Evolutionary conservation across 2,329 filamentous ascomycete species (phyloP), one percentile per base, ranked within the genome.

Genomic region (Colletotrichum horii): DNA sequence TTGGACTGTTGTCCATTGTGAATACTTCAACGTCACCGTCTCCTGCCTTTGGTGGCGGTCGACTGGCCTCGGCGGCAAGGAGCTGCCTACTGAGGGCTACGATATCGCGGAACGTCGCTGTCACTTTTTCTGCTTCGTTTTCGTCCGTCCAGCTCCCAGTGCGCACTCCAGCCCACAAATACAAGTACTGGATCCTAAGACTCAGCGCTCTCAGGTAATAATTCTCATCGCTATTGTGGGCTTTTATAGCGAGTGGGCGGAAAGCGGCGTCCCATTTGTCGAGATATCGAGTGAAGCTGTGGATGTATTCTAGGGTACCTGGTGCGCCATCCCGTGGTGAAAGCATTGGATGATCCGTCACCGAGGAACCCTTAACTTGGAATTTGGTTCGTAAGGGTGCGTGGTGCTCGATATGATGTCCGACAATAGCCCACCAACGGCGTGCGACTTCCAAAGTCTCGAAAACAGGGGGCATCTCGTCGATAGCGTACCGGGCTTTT

Each of bases 391-490:
- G 22, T 0, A 75, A 15, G 9, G 73, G 73, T 12, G 61, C 68
- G 19, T 62, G 70, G 22, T 75, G 38, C 55, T 71, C 38, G 52
- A 75, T 32, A 22, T 67, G 48, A 38, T 75, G 73, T 15, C 64
- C 30, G 6, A 62, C 61, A 6, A 62, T 55, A 8, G 72, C 56
- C 68, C 73, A 72, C 73, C 73, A 73, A 15, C 32, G 28, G 14
- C 62, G 52, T 3, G 73, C 73, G 11, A 19, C 34, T 6, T 71
- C 73, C 5, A 75, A 34, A 14, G 34, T 75, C 3, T 61, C 36
- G 14, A 75, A 75, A 9, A 24, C n/a, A 16, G 19, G 5, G 11
- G 73, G 73, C 61, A 75, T 75, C 26, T 75, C 73, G 12, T 75
- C 52, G 24, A 73, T 62, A 9, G 73, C 73, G 26, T 75, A 75